These are phyloP conservation scores for Samsoniella hepiali DNA, from an alignment of 2,329 filamentous ascomycete genomes.

Conservation along the genomic window DNA sequence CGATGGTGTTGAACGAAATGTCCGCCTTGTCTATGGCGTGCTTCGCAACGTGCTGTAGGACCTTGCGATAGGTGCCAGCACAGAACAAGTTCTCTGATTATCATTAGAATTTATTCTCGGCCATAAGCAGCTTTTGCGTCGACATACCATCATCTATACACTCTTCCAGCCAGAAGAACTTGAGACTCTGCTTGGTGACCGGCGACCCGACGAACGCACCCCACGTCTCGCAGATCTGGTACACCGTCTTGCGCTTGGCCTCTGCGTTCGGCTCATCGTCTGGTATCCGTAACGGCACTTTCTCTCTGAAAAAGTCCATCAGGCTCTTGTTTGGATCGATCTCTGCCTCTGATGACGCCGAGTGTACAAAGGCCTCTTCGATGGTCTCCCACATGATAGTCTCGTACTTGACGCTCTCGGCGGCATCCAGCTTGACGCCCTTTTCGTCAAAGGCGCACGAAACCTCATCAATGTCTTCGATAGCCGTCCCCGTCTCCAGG, in stretches of 20 bases:
- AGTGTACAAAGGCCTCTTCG: constrained; percentile 63
- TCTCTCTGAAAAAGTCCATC: constrained; percentile 50
- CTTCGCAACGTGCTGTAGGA: constrained; percentile 56
- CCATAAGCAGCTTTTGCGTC: not conserved
- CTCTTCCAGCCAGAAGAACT: constrained; percentile 76
- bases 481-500: constrained; percentile 53
- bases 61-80: constrained; percentile 56
- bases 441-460: constrained; percentile 55
- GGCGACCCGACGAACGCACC: constrained; percentile 68
- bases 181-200: constrained; percentile 63
- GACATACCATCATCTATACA: constrained; percentile 64
- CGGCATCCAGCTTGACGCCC: constrained; percentile 47
- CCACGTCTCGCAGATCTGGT: constrained; percentile 62
- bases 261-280: constrained; percentile 40
- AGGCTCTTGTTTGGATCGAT: constrained; percentile 49
- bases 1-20: constrained; percentile 50
- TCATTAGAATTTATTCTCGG: not conserved
- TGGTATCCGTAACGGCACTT: constrained; percentile 45
- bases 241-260: constrained; percentile 41
- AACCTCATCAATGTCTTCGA: constrained; percentile 48
- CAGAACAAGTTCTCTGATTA: constrained; percentile 56
- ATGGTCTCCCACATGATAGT: constrained; percentile 66
- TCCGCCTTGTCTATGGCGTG: constrained; percentile 54
- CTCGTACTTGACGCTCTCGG: constrained; percentile 46
- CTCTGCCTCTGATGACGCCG: constrained; percentile 52